Base-by-base conservation (phyloP, 1,284 basidiomycete species). In the Dichomitus squalens region DNA sequence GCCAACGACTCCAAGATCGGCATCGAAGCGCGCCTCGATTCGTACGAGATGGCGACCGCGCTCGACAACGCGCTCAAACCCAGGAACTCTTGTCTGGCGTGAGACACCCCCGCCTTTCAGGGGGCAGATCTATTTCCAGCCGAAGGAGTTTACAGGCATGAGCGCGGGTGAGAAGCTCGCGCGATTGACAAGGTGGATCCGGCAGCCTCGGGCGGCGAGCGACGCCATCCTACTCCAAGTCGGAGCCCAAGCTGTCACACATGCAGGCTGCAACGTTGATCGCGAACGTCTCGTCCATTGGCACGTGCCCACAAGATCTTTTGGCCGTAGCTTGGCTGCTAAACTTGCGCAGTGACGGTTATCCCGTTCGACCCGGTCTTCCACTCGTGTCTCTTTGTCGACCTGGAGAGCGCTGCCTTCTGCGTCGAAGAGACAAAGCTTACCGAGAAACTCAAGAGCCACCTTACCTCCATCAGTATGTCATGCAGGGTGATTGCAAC, bases 301-400 rank as follows among this genome's bases (percentile, higher is more conserved):
- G 88, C 87, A 64, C 54, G 81, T 67, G 52, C 16, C 2, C 16
- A 12, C 7, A 9, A 8, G n/a, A 14, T 21, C 12, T 5, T 2
- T 5, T 20, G n/a, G 23, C 2, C 3, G 8, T 77, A 82, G 91
- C 92, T 0, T 95, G 90, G 78, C 66, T 90, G 6, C 78, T 95
- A 18, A 96, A 96, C 70, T 78, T 95, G 52, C 87, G 95, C 49
- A 93, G 93, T 43, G 82, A 83, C 4, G 95, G 97, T n/a, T 67
- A 87, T 97, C 31, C 92, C 91, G 0, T 92, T 85, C 77, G 93
- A 91, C 66, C 94, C 94, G 0, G 82, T 96, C 9, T 95, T 96
- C 75, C 90, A 90, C 52, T 83, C 91, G 0, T 96, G 95, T 68
- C 73, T 94, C 9, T 92, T 87, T 66, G 79, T 96, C 36, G 84